Base-by-base conservation (phyloP, 2,329 filamentous ascomycete species). In the Fusarium metavorans region DNA sequence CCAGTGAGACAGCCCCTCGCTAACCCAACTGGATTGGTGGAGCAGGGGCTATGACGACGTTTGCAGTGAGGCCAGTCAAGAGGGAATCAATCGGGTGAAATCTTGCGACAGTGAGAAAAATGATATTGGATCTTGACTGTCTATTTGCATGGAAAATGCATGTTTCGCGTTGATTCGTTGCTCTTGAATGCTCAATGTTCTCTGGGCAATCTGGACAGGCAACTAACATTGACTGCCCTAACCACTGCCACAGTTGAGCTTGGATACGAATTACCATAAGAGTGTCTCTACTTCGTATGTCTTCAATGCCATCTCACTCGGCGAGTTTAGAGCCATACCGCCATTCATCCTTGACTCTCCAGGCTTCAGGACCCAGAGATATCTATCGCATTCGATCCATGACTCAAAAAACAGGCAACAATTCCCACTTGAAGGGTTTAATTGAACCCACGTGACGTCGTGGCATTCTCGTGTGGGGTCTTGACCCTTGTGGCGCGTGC, bases 371-470 rank as follows among this genome's bases (percentile, higher is more conserved):
- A 37, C 54, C 20, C 52, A 30, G 18, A 41, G 4, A 60, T 20
- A 16, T 69, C 61, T 68, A 71, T 43, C 34, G n/a, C 45, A 57
- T 73, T 64, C 70, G 7, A 34, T 41, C 30, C 23, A 27, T 62
- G 25, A 45, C 50, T 34, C 45, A 48, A 45, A 57, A 57, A 61
- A 43, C 48, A 76, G 73, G 73, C 73, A 76, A 37, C 71, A 54
- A 72, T 63, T 66, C 67, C 73, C 66, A 63, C 41, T 39, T 23
- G 34, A 56, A 14, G 5, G 25, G 2, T 16, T 71, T 27, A 52
- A 72, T 43, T 66, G 14, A 52, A 23, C 1, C 67, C 78, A 80
- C 77, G 76, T 81, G 80, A 81, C 59, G 34, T 64, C 78, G 80
- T 73, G 79, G 48, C 23, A 63, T 30, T 61, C 48, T 79, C 78